Evolutionary conservation across 257 asterid species (phyloP).

Genomic region (Jacaranda mimosifolia): DNA sequence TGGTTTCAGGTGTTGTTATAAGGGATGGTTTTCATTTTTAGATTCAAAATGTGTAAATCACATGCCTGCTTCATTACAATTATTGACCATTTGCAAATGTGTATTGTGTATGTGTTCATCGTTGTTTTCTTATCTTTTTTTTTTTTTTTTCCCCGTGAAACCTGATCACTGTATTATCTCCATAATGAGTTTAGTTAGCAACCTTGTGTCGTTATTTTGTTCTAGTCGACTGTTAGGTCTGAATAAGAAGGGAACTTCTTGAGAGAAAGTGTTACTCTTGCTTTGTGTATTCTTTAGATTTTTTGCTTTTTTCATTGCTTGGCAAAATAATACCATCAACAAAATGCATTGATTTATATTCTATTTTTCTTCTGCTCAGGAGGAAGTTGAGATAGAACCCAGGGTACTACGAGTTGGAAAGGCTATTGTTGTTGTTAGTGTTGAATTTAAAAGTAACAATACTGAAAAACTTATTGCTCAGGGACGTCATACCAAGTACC

Average conservation of each 20-base stretch:
- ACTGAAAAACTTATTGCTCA: slow-evolving; percentile 78
- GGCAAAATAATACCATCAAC: not conserved
- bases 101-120: too few species aligned
- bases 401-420: slow-evolving; percentile 79
- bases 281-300: not conserved
- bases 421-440: slow-evolving; percentile 74
- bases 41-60: not conserved
- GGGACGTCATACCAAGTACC: slow-evolving; percentile 87
- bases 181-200: not conserved
- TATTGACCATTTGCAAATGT: not conserved
- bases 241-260: not conserved
- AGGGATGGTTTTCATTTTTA: too few species aligned
- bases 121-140: too few species aligned
- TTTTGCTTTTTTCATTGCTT: too few species aligned
- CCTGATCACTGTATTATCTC: not conserved
- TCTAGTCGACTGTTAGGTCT: not conserved
- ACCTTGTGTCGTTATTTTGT: not conserved
- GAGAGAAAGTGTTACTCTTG: not conserved
- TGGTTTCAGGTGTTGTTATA: too few species aligned
- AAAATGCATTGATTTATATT: slow-evolving; percentile 2
- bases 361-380: slow-evolving; percentile 53
- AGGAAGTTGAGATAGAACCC: slow-evolving; percentile 82
- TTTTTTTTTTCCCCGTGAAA: not conserved
- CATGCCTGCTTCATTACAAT: not conserved
- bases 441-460: too few species aligned